Conservation (phyloP, 768 basidiomycete species). For the Lentinula guzmanii region DNA sequence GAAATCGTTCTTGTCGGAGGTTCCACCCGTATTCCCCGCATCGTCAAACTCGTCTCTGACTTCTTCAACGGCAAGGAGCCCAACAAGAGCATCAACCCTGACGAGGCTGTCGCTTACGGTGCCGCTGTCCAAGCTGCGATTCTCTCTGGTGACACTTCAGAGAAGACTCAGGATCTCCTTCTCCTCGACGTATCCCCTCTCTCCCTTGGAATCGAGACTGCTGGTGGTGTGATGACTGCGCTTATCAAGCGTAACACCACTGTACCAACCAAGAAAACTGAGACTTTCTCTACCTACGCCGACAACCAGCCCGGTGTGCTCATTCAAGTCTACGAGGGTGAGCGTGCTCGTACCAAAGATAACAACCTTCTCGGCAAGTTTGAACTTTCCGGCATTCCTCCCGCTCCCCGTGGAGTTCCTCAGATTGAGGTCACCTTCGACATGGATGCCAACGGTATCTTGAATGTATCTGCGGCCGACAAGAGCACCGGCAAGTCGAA, state of each 20-base stretch:
- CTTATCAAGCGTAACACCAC: slow-evolving; percentile 43
- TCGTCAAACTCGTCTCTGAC: slow-evolving; percentile 60
- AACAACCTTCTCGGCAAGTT: slow-evolving; percentile 90
- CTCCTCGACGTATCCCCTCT: slow-evolving; percentile 56
- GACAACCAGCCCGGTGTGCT: slow-evolving; percentile 88
- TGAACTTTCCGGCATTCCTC: slow-evolving; percentile 85
- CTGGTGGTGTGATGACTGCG: slow-evolving; percentile 56
- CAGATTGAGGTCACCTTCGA: slow-evolving; percentile 91
- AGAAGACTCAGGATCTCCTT: slow-evolving; percentile 44
- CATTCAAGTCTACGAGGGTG: slow-evolving; percentile 89
- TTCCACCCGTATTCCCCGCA: slow-evolving; percentile 67
- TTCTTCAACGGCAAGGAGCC: slow-evolving; percentile 66
- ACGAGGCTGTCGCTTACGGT: slow-evolving; percentile 72
- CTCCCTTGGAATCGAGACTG: slow-evolving; percentile 58
- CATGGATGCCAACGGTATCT: slow-evolving; percentile 80
- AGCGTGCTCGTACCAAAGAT: slow-evolving; percentile 83
- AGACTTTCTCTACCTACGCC: slow-evolving; percentile 78
- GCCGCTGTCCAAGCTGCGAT: slow-evolving; percentile 67
- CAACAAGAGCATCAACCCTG: slow-evolving; percentile 62
- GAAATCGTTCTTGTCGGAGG: slow-evolving; percentile 56
- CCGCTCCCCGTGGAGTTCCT: slow-evolving; percentile 84
- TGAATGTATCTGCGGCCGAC: slow-evolving; percentile 78
- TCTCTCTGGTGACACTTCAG: slow-evolving; percentile 50
- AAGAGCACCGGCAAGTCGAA: slow-evolving; percentile 85
- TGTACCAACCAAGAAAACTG: slow-evolving; percentile 46